Evolutionary conservation across 1,284 basidiomycete species (phyloP).

Genomic region (Cronartium ribicola): DNA sequence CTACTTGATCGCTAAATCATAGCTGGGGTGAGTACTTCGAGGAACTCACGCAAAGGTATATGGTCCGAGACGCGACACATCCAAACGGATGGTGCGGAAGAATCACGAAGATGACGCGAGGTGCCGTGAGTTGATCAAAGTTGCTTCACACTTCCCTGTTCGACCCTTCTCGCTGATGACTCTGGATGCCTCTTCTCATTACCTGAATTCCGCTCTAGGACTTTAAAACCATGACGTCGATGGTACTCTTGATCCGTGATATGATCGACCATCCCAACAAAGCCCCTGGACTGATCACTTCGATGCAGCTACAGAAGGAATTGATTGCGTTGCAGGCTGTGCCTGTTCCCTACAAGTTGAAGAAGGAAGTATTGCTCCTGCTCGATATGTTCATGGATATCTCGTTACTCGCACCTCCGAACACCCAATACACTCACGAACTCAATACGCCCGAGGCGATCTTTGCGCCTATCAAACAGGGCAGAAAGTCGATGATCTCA

Average conservation of each 20-base stretch:
- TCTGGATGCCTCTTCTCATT: too few species aligned
- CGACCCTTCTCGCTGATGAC: too few species aligned
- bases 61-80: constrained; percentile 14
- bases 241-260: constrained; percentile 30
- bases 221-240: constrained; percentile 37
- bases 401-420: constrained; percentile 28
- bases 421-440: constrained; percentile 18
- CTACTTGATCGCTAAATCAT: background rate
- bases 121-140: constrained; percentile 17
- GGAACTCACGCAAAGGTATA: constrained; percentile 25
- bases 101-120: constrained; percentile 36
- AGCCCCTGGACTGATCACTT: background rate
- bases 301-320: constrained; percentile 14
- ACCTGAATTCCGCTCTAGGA: constrained; percentile 8
- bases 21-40: constrained; percentile 27
- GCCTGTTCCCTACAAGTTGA: constrained; percentile 15
- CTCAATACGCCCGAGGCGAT: constrained; percentile 30
- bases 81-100: constrained; percentile 40
- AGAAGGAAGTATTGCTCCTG: constrained; percentile 8
- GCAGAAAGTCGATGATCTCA: constrained; percentile 26
- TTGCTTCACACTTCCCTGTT: too few species aligned
- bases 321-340: background rate
- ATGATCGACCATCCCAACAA: background rate
- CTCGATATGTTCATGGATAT: constrained; percentile 37
- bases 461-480: constrained; percentile 19